phyloP scores from a whole-genome alignment of 352 stramenopile species.

The Halophytophthora polymorphica region DNA sequence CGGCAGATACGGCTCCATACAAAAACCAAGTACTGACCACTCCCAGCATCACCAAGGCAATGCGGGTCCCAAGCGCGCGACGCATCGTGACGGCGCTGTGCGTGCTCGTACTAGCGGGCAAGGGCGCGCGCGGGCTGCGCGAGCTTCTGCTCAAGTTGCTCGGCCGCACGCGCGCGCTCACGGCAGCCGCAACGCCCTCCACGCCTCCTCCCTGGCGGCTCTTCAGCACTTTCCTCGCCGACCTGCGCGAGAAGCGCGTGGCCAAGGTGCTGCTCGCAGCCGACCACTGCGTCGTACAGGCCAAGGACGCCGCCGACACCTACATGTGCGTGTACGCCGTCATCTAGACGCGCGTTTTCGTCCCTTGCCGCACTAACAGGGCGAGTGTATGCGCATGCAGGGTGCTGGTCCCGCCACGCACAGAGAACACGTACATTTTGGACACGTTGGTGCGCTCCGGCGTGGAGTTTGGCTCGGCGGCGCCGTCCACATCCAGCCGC shows the following conservation, averaged over 20 bases:
- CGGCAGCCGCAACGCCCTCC: constrained; percentile 10
- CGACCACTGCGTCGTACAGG: constrained; percentile 56
- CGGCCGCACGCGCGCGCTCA: constrained; percentile 14
- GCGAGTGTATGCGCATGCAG: constrained; percentile 21
- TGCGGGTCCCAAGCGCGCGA: constrained; percentile 33
- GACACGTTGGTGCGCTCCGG: constrained; percentile 54
- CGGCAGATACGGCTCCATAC: no score
- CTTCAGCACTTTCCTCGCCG: constrained; percentile 69
- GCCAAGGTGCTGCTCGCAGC: constrained; percentile 62
- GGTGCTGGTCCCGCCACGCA: constrained; percentile 71
- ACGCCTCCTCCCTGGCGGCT: constrained; percentile 41
- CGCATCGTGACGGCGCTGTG: constrained; percentile 31
- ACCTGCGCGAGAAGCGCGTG: constrained; percentile 44
- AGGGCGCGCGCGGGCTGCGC: constrained; percentile 19
- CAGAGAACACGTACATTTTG: constrained; percentile 65
- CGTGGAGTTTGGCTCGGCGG: constrained; percentile 68
- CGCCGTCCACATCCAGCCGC: constrained; percentile 37
- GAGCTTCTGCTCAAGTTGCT: constrained; percentile 40
- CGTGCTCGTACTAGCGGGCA: constrained; percentile 27
- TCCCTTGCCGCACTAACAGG: constrained; percentile 2
- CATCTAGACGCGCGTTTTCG: neutral
- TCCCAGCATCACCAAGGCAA: no score
- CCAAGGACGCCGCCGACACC: constrained; percentile 29
- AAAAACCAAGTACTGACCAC: no score
- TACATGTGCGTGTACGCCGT: constrained; percentile 50